phyloP scores from a whole-genome alignment of 345 rosid species.

The Theobroma cacao region DNA sequence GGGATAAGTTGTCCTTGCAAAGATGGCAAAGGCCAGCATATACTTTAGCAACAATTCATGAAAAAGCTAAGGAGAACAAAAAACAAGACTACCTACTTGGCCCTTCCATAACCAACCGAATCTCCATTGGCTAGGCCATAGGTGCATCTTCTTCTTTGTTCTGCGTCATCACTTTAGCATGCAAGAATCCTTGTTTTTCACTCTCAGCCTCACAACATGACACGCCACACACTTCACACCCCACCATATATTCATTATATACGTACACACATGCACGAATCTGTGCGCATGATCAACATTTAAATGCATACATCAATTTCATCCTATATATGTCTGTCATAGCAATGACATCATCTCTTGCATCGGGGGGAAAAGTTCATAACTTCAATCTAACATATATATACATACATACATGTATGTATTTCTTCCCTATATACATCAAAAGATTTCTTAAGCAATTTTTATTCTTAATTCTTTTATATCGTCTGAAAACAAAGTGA shows the following conservation, averaged over 20 bases:
- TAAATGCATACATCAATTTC: neutral
- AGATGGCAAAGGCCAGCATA: neutral
- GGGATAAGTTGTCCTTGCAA: constrained; percentile 5
- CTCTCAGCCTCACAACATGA: neutral
- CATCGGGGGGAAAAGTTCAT: neutral
- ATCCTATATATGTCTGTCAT: neutral
- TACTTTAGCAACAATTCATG: neutral
- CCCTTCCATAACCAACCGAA: neutral
- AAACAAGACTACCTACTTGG: neutral
- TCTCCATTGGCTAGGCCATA: neutral
- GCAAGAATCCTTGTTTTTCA: neutral
- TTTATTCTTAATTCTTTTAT: neutral
- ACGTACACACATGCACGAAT: neutral
- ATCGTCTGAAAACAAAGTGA: neutral
- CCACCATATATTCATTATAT: neutral
- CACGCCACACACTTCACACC: neutral
- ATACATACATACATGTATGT: neutral
- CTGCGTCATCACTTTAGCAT: constrained; percentile 3
- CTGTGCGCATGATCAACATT: neutral
- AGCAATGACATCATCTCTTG: neutral
- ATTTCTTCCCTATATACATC: neutral
- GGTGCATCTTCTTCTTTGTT: constrained; percentile 7
- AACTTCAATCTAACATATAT: neutral
- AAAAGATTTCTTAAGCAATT: neutral
- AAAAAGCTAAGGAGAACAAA: constrained; percentile 11